Evolutionary conservation across 768 basidiomycete genomes (phyloP).

Genomic region (Amanita subjunquillea): DNA sequence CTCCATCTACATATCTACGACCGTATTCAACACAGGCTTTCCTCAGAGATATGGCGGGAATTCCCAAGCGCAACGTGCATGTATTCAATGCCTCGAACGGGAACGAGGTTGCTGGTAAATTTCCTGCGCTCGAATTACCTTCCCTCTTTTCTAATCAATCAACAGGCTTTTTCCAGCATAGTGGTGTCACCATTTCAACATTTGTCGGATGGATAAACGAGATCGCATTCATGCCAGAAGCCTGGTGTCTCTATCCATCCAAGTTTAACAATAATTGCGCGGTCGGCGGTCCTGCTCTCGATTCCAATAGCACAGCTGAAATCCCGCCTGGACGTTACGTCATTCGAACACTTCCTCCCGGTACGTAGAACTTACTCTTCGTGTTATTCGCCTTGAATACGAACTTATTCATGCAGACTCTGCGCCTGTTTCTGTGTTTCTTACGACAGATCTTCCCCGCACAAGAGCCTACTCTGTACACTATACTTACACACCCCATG

Average conservation of each 20-base stretch:
- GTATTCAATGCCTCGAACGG: constrained; percentile 11
- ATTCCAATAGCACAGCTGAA: constrained; percentile 10
- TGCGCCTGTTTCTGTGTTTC: constrained; percentile 5
- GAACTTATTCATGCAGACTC: constrained; percentile 5
- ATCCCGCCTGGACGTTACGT: constrained; percentile 11
- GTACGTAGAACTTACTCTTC: no score
- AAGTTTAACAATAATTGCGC: not conserved
- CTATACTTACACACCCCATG: constrained; percentile 10
- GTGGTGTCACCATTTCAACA: constrained; percentile 11
- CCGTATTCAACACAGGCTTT: no score
- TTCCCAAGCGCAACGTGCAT: constrained; percentile 8
- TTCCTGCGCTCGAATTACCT: not conserved
- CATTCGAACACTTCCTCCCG: constrained; percentile 10
- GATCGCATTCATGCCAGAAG: constrained; percentile 2
- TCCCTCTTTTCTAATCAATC: not conserved
- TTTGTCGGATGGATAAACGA: constrained; percentile 10
- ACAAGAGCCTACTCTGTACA: constrained; percentile 11
- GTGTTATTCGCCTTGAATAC: constrained; percentile 2
- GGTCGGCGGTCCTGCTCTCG: constrained; percentile 7
- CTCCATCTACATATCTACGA: no score
- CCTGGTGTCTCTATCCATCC: constrained; percentile 10
- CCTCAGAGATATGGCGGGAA: constrained; percentile 1
- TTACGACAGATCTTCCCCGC: constrained; percentile 10
- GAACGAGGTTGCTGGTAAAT: constrained; percentile 10
- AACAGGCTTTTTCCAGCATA: constrained; percentile 9